Evolutionary conservation across 2,329 filamentous ascomycete species (phyloP), one percentile per base, ranked within the genome.

Genomic region (Aspergillus novofumigatus): DNA sequence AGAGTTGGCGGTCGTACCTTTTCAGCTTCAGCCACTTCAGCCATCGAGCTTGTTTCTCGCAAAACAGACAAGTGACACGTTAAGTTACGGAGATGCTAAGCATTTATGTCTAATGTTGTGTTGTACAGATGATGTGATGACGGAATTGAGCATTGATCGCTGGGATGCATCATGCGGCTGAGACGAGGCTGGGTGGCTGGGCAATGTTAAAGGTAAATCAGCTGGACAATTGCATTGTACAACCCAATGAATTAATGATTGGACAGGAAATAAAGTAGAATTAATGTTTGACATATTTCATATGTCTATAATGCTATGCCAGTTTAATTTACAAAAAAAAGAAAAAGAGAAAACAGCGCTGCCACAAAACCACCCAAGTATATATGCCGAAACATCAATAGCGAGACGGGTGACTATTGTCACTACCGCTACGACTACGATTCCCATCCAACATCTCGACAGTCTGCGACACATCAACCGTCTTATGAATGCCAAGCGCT

Each of bases 381-480:
- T 14, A 29, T 32, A 38, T 17, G 2, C 32, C 32, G 5, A n/a
- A 17, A 38, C 14, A 11, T 41, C 25, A 38, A 17, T 14, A 35
- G 26, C 44, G 29, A n/a, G 41, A n/a, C n/a, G 35, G 17, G 35
- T 14, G 23, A 26, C 26, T 29, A 25, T 20, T 21, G 29, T 29
- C 23, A 35, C 23, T 51, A n/a, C 48, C 42, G 21, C 14, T 26
- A 26, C 6, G 25, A 26, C 25, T 6, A 7, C 25, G 25, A 26
- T 26, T 28, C 26, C 21, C n/a, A n/a, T 60, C 54, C 41, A 62
- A 20, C 45, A 66, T 42, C 56, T 67, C 65, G 28, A 66, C 56
- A 1, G 62, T 67, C 53, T 67, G 65, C 52, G 58, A 60, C 23
- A 67, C 63, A 51, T 65, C 61, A 3, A 67, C 52, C 4, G 63